These are phyloP conservation scores for Sindora glabra DNA, from an alignment of 306 rosid genomes.

Conservation along the genomic window DNA sequence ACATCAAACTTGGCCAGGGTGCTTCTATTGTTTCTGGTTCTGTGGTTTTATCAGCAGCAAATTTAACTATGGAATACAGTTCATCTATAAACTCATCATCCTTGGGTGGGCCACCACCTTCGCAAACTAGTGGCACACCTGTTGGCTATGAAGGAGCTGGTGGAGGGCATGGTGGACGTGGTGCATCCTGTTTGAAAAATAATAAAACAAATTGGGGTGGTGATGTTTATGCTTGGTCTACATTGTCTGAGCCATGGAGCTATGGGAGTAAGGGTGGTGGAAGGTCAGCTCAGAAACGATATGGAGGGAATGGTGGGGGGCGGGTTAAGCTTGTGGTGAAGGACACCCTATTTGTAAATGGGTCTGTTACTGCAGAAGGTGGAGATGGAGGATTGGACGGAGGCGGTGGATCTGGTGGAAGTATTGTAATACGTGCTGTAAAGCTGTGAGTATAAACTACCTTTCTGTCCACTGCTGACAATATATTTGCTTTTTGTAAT, in stretches of 20 bases:
- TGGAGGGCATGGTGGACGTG: constrained; percentile 99
- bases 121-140: constrained; percentile 98
- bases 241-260: constrained; percentile 77
- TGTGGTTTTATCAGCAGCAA: constrained; percentile 67
- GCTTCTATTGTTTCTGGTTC: constrained; percentile 77
- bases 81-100: constrained; percentile 74
- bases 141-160: constrained; percentile 83
- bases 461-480: constrained; percentile 5
- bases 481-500: constrained; percentile 7
- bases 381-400: constrained; percentile 76
- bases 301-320: constrained; percentile 96
- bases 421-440: constrained; percentile 61
- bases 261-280: constrained; percentile 96
- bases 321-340: constrained; percentile 66
- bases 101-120: constrained; percentile 86
- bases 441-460: constrained; percentile 72
- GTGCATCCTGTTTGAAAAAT: constrained; percentile 82
- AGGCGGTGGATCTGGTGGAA: constrained; percentile 99
- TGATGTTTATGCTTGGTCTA: constrained; percentile 98
- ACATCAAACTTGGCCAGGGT: constrained; percentile 73
- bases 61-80: constrained; percentile 57
- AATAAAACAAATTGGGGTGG: constrained; percentile 93
- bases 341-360: constrained; percentile 64
- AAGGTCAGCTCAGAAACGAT: constrained; percentile 36
- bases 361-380: constrained; percentile 79